Base-by-base conservation (phyloP, 805 yeast species). In the Barnettozyma wickerhamii region DNA sequence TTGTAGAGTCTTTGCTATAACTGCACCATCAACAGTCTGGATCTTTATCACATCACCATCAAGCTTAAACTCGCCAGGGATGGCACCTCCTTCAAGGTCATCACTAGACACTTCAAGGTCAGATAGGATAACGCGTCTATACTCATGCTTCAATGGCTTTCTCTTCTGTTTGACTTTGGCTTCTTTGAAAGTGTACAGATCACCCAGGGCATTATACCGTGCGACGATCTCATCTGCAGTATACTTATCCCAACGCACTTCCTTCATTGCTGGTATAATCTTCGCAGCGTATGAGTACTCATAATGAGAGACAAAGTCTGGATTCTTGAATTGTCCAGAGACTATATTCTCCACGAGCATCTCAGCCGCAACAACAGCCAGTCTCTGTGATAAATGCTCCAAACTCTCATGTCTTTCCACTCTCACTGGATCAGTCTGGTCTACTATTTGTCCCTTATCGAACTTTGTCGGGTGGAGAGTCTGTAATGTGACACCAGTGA, bases 401-500 rank as follows among this genome's bases (percentile, higher is more conserved):
- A 70, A 61, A 10, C 77, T 75, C 24, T 79, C 85, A 9, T 58
- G 48, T 4, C 56, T 56, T 0, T 38, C 40, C 1, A 86, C 66
- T 0, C 55, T 49, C 0, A 77, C 51, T 19, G 67, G 66, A 2
- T 54, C 55, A 1, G 84, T 70, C 47, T 84, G 95, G 14, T 68
- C 59, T 3, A 93, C 57, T 0, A 91, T 74, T 2, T 70, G 66
- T 2, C 99, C 99, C 26, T 66, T 68, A 52, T 93, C 99, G 54
- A 93, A 93, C 56, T 79, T 73, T 1, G 83, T 72, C 0, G 97
- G 96, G 55, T 93, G 96, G 19, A 93, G 62, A 0, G 96, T 86
- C 59, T 93, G 99, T 0, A 93, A 74, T 0, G 96, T 77, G 14
- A 88, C 95, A 0, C 98, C 99, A 0, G 97, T 83, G 14, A 35